Conservation (phyloP, 148 eudicot species). For the Diospyros kaki region DNA sequence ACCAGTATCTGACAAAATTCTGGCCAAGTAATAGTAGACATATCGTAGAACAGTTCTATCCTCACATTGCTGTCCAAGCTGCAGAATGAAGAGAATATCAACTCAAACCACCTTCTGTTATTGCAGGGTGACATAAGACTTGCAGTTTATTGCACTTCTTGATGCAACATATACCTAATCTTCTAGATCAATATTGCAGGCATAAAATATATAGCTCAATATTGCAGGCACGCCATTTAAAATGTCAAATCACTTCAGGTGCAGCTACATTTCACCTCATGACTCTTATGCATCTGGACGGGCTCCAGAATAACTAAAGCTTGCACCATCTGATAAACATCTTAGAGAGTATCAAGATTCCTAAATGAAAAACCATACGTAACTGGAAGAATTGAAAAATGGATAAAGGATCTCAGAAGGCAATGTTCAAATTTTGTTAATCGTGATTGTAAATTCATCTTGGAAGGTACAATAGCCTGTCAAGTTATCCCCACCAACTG, state of each 20-base stretch:
- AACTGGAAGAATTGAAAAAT: too few species aligned
- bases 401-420: too few species aligned
- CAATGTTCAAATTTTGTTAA: too few species aligned
- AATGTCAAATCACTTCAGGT: slow-evolving; percentile 1
- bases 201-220: too few species aligned
- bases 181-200: too few species aligned
- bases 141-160: too few species aligned
- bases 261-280: too few species aligned
- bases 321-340: neutral
- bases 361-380: neutral
- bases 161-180: too few species aligned
- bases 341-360: neutral
- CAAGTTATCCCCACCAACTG: too few species aligned
- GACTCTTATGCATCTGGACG: neutral
- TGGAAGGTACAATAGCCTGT: too few species aligned
- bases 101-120: neutral
- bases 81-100: slow-evolving; percentile 17
- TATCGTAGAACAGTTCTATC: slow-evolving; percentile 91
- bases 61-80: slow-evolving; percentile 98
- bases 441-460: too few species aligned
- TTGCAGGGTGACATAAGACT: neutral
- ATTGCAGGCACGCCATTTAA: neutral
- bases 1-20: slow-evolving; percentile 89
- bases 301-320: neutral
- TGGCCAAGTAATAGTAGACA: slow-evolving; percentile 93